Evolutionary conservation across 169 alveolate genomes (phyloP), one percentile per base, ranked within the genome.

Genomic region (Blepharisma undulans): DNA sequence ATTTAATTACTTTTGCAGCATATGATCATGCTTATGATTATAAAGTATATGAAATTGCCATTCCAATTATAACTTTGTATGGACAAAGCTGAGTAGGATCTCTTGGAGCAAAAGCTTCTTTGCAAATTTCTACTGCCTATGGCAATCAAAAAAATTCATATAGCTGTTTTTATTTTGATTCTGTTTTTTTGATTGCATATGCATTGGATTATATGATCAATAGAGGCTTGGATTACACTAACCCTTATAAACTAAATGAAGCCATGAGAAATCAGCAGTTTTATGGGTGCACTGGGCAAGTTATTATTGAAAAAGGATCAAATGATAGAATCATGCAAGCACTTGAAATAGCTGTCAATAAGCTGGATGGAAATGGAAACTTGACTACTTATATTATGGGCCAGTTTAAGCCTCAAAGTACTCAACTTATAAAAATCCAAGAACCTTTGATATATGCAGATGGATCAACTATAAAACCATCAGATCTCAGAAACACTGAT

Each of bases 251-350:
- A 36, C 14, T 84, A 18, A 7, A 22, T 7, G 34, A 84, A 84
- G 12, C 89, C 8, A 48, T 60, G 27, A 84, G 89, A 48, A 84
- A 34, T 21, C 79, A 48, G 22, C 27, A 33, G 36, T 84, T 84
- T 48, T 21, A 32, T 21, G 89, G 89, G 18, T 84, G 89, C 36
- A 32, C 74, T 22, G 89, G 89, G 21, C n/a, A n/a, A 3, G 77
- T 84, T 1, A 32, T 25, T 1, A 84, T 84, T n/a, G 89, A 84
- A 21, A n/a, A 22, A 21, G 30, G 29, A 10, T n/a, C 61, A 6
- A 84, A 84, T 59, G 89, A 84, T 59, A 1, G 89, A 84, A 78
- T 21, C 14, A 8, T 21, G 10, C 29, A 22, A 21, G 36, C 33
- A 7, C 21, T 84, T 21, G 74, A 25, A 60, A 22, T 48, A 6